Evolutionary conservation across 1,139 yeast species (phyloP).

Genomic region (Pichia terricola): DNA sequence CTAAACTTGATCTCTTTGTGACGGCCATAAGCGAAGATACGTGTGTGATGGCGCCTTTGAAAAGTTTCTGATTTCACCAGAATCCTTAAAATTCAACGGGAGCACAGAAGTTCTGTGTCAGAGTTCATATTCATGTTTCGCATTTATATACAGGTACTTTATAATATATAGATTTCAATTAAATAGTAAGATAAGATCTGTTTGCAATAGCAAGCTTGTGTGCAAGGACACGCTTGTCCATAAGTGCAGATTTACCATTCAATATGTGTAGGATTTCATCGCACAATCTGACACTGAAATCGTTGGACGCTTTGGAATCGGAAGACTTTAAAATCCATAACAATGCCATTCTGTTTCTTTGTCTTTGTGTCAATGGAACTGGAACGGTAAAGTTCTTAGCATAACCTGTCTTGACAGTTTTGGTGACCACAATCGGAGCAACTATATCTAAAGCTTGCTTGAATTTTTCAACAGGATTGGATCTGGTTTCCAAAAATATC

Average conservation of each 20-base stretch:
- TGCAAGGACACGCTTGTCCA: constrained; percentile 72
- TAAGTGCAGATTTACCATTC: constrained; percentile 74
- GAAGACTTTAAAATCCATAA: constrained; percentile 85
- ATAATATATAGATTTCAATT: background rate
- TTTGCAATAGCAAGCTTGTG: constrained; percentile 80
- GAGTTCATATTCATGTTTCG: too few species aligned
- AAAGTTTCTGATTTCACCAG: too few species aligned
- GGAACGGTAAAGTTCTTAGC: constrained; percentile 81
- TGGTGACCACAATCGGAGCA: constrained; percentile 78
- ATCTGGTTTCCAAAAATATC: constrained; percentile 60
- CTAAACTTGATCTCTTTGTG: too few species aligned
- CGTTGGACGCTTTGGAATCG: constrained; percentile 66
- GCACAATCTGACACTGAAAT: constrained; percentile 78
- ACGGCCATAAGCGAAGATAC: too few species aligned
- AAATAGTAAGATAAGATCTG: constrained; percentile 44
- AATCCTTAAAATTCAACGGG: too few species aligned
- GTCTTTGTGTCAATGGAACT: constrained; percentile 70
- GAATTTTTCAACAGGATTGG: constrained; percentile 69
- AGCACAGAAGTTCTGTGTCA: too few species aligned
- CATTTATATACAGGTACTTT: too few species aligned
- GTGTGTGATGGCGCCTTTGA: too few species aligned
- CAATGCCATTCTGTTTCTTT: constrained; percentile 80
- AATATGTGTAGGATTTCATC: constrained; percentile 78
- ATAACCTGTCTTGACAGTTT: constrained; percentile 72
- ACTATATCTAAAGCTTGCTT: constrained; percentile 68